Base-by-base conservation (phyloP, 2,329 filamentous ascomycete genomes). In the Madurella mycetomatis region DNA sequence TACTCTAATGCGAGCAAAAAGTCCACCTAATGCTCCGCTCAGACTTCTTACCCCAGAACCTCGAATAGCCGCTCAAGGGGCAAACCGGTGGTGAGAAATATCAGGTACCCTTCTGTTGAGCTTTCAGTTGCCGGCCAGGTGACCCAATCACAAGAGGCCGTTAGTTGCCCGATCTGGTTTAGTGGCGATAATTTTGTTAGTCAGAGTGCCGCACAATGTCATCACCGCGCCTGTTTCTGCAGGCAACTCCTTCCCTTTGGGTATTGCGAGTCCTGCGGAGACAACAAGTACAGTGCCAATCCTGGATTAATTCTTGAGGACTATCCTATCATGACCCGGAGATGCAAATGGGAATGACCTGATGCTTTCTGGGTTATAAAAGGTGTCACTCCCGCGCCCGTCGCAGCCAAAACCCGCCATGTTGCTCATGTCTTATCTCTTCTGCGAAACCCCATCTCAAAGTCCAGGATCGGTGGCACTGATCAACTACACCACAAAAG, bases 71-170 rank as follows among this genome's bases (percentile, higher is more conserved):
- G 62, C 57, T 25, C 25, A 3, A 25, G 25, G 25, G 25, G 25
- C 25, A 25, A 25, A 25, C 25, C 7, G 44, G 52, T 53, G 30
- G 44, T n/a, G 32, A 17, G 55, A 51, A 42, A 55, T 32, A 16
- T 18, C 30, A 41, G 43, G 52, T 53, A 53, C 50, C 41, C 44
- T 51, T 56, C 56, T 44, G 51, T 49, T 48, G 47, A 47, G 46
- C 42, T 41, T 59, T 61, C 61, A 65, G 63, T 61, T 60, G 64
- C 63, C 51, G 51, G 44, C 49, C 61, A 47, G 56, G 61, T 64
- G 62, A 65, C 60, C 62, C 62, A 64, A 65, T 65, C 60, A 65
- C 56, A 59, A 58, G 62, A 52, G 53, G 43, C 53, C 17, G 15
- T 15, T 18, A 58, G 39, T 53, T 64, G 41, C 62, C 60, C 53